A percentile compares a stretch with the other conserved stretches of the same genome.
Conservation (phyloP, 176 grass and related monocot species). For the Oropetium thomaeum region DNA sequence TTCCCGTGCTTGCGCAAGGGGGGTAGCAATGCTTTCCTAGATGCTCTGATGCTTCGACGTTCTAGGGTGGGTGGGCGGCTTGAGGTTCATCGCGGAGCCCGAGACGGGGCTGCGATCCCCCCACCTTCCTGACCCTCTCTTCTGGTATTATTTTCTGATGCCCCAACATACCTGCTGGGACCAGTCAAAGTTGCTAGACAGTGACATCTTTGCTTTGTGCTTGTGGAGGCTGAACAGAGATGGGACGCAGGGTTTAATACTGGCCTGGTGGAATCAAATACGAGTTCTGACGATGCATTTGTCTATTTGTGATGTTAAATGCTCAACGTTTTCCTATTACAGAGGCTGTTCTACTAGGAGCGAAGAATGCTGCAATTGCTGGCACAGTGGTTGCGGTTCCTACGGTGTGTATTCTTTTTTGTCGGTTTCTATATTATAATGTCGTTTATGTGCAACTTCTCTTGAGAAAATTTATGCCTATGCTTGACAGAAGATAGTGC, state of each 20-base stretch:
- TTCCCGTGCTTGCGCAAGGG: background rate
- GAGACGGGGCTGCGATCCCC: background rate
- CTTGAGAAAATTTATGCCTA: background rate
- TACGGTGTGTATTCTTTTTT: constrained; percentile 55
- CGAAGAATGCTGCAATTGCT: constrained; percentile 63
- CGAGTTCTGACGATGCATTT: background rate
- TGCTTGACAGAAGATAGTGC: background rate
- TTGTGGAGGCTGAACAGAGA: background rate
- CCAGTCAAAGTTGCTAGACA: background rate
- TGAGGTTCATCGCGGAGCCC: background rate
- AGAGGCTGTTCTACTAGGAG: constrained; percentile 72
- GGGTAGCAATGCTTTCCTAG: too few species aligned
- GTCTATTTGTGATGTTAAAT: background rate
- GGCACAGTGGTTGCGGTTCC: constrained; percentile 62
- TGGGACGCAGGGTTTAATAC: background rate
- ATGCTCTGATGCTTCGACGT: background rate
- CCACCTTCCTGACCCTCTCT: too few species aligned
- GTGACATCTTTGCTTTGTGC: background rate
- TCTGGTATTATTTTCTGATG: background rate
- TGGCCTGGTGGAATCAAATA: background rate
- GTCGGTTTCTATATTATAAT: background rate
- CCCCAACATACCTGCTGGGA: background rate
- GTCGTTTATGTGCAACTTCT: constrained; percentile 9
- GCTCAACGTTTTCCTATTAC: constrained; percentile 18
- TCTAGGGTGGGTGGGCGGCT: background rate